Evolutionary conservation across 805 yeast species (phyloP), one percentile per base, ranked within the genome.

Genomic region (Lachancea thermotolerans): DNA sequence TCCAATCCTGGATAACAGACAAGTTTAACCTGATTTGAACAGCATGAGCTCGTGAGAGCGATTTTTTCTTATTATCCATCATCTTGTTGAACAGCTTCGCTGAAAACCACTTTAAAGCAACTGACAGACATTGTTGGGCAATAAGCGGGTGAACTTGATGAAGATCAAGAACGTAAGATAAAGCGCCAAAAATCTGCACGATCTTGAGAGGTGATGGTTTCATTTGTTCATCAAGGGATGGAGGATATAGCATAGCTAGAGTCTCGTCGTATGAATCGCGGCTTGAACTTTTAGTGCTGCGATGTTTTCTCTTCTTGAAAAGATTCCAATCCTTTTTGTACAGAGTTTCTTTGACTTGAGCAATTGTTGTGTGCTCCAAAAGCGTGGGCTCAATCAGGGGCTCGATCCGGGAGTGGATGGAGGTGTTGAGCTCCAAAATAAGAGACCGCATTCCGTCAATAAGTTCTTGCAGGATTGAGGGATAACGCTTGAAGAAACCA

Each of bases 1-100:
- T 75, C 99, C 99, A 93, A 58, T 93, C 96, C 64, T 93, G 97
- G 37, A 93, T 66, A 4, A 85, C 76, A 0, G 96, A 88, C 9
- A 93, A 57, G 56, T 93, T 93, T 44, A 93, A 74, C 45, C 97
- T 71, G 38, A 93, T 82, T 60, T 93, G 98, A 65, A 93, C 79
- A 0, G 97, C 98, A 50, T 82, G 78, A 0, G 87, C 75, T 48
- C 99, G 75, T 0, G 95, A 78, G 41, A 85, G 72, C 53, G 83
- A 83, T 54, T 78, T 84, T 49, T 52, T 62, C 28, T 84, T 78
- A 50, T 77, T 80, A 16, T 78, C 70, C 42, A 90, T 60, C 17
- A 89, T 72, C 41, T 81, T 72, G 62, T 91, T 90, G 68, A 91
- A 90, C 16, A 89, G 54, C 2, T 77, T 73, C 9, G 81, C 69